Evolutionary conservation across 176 grass and related monocot species (phyloP), one percentile per base, ranked within the genome.

Genomic region (Oryza meridionalis): DNA sequence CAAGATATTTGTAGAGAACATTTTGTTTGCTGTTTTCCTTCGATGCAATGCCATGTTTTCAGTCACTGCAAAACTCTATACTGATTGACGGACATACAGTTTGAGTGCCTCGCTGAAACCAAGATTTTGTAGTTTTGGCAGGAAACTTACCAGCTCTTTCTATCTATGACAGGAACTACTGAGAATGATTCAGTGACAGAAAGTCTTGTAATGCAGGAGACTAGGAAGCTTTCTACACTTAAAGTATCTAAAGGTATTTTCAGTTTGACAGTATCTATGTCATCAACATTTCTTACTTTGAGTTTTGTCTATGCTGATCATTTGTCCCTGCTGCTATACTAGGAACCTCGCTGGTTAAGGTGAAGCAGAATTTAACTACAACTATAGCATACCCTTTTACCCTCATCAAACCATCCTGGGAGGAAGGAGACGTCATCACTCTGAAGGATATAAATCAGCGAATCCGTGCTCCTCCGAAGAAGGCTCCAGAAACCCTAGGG

Each of bases 161-260:
- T 75, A 71, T 88, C 78, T 62, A 61, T 69, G 17, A 38, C 77
- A 96, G 96, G 90, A 84, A 76, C 94, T 88, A 79, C 70, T 84
- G 88, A 89, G 32, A 55, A 45, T 63, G 83, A n/a, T 72, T 73
- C 89, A 55, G 86, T 85, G 46, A 77, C 77, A 53, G 83, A 85
- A 77, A 87, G 65, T 78, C 46, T 90, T 70, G 77, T 85, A 72
- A 78, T 89, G 64, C 78, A 86, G 55, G 80, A 94, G 37, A 85
- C 83, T 67, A 70, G 70, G 22, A 95, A 95, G 64, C 84, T 88
- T 77, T 86, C 88, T 69, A 89, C 88, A 17, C 93, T 94, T 64
- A 95, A 87, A 88, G 89, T 96, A 27, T 95, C 92, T 64, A 98
- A 88, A 99, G 91, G 96, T 96, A 90, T 79, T 82, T 77, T 77